phyloP scores from a whole-genome alignment of 805 yeast species.

The Kuraishia hungarica region DNA sequence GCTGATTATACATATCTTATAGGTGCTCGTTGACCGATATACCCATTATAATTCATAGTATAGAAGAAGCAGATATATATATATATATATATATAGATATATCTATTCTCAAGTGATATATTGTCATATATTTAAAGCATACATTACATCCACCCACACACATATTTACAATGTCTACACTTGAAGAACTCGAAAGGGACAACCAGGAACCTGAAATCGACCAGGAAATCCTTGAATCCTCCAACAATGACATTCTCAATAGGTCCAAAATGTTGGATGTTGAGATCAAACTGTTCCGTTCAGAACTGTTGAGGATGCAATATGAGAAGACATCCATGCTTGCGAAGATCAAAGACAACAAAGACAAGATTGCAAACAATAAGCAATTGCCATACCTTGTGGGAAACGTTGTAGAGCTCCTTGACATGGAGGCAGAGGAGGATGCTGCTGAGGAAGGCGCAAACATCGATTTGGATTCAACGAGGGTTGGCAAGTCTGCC shows the following conservation, averaged over 20 bases:
- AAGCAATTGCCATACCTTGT: constrained; percentile 93
- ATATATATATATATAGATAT: too few species aligned
- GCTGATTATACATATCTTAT: too few species aligned
- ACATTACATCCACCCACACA: not conserved
- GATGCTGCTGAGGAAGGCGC: constrained; percentile 90
- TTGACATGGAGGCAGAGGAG: constrained; percentile 79
- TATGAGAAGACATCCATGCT: constrained; percentile 92
- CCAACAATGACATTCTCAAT: constrained; percentile 77
- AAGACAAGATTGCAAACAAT: constrained; percentile 91
- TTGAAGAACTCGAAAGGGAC: constrained; percentile 67
- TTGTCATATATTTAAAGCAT: not conserved
- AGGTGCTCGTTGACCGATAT: too few species aligned
- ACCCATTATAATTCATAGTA: too few species aligned
- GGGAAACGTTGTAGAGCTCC: constrained; percentile 91
- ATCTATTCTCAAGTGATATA: too few species aligned
- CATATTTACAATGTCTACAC: constrained; percentile 53
- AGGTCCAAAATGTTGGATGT: constrained; percentile 86
- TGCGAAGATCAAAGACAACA: constrained; percentile 91
- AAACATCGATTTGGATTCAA: constrained; percentile 84
- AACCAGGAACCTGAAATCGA: constrained; percentile 57
- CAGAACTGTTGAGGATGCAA: constrained; percentile 81
- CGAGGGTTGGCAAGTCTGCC: constrained; percentile 93
- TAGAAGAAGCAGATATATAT: too few species aligned
- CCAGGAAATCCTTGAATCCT: constrained; percentile 67
- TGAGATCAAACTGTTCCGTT: constrained; percentile 89